phyloP scores from a whole-genome alignment of 2,329 filamentous ascomycete species.

The Verticillium isaacii region DNA sequence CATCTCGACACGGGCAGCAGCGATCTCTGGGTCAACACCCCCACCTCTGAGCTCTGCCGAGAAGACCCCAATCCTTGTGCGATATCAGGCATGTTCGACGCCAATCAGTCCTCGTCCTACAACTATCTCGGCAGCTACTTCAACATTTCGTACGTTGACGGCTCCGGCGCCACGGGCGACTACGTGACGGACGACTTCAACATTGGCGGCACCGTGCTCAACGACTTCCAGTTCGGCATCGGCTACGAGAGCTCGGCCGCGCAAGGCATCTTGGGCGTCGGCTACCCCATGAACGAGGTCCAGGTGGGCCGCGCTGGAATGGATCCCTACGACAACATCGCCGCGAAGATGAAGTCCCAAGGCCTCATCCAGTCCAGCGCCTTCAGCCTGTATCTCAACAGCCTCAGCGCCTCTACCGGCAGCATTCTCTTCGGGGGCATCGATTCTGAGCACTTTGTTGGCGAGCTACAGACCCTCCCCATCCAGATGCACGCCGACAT shows the following conservation, averaged over 20 bases:
- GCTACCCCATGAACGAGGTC: conserved; percentile 76
- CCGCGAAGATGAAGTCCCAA: conserved; percentile 56
- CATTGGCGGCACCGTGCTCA: conserved; percentile 45
- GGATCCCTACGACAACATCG: conserved; percentile 62
- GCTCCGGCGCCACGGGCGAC: conserved; percentile 47
- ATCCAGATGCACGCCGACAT: conserved; percentile 1
- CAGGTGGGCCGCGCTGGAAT: conserved; percentile 54
- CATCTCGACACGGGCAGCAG: conserved; percentile 67
- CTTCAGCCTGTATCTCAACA: conserved; percentile 73
- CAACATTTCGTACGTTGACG: conserved; percentile 54
- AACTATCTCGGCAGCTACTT: conserved; percentile 58
- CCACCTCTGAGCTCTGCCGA: conserved; percentile 8
- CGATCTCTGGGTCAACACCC: conserved; percentile 54
- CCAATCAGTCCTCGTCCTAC: conserved; percentile 73
- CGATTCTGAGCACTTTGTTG: conserved; percentile 60
- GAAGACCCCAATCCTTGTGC: conserved; percentile 42
- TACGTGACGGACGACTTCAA: conserved; percentile 53
- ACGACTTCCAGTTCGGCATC: conserved; percentile 65
- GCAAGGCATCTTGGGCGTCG: conserved; percentile 81
- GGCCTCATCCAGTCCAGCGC: conserved; percentile 61
- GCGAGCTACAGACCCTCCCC: conserved; percentile 61
- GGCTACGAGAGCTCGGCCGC: conserved; percentile 57
- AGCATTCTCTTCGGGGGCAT: conserved; percentile 73
- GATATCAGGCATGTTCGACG: conserved; percentile 60
- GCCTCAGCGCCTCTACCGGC: conserved; percentile 58